phyloP scores from a whole-genome alignment of 495 filamentous ascomycete genomes.

The Penicillium nucicola region DNA sequence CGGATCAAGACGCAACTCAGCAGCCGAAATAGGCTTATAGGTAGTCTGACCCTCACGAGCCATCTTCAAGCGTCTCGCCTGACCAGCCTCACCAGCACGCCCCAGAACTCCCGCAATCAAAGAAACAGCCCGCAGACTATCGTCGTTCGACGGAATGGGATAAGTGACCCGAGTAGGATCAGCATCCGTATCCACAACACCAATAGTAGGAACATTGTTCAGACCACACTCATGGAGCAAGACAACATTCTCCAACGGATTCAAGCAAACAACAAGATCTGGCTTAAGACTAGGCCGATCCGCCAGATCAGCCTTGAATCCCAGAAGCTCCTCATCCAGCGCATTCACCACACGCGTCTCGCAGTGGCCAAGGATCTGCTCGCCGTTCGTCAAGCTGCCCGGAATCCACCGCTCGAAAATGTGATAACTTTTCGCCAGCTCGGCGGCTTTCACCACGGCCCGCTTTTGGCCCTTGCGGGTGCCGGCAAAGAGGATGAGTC shows the following conservation, averaged over 20 bases:
- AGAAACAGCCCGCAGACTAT: conserved; percentile 77
- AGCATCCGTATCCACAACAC: conserved; percentile 88
- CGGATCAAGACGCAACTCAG: conserved; percentile 27
- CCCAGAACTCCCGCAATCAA: conserved; percentile 85
- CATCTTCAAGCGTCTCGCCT: conserved; percentile 56
- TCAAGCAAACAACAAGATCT: conserved; percentile 89
- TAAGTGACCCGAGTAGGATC: conserved; percentile 95
- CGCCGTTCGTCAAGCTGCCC: conserved; percentile 87
- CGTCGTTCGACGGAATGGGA: conserved; percentile 94
- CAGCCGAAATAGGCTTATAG: conserved; percentile 47
- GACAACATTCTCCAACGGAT: conserved; percentile 87
- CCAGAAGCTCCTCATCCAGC: conserved; percentile 60
- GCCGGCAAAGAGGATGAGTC: conserved; percentile 87
- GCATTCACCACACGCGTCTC: conserved; percentile 67
- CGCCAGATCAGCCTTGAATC: conserved; percentile 59
- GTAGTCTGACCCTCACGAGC: conserved; percentile 58
- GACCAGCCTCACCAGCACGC: conserved; percentile 76
- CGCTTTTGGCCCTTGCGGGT: conserved; percentile 75
- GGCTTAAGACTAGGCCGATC: conserved; percentile 68
- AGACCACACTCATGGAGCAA: conserved; percentile 86
- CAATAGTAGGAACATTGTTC: conserved; percentile 89
- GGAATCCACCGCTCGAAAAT: conserved; percentile 93
- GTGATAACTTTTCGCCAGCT: conserved; percentile 76
- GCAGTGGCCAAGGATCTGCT: conserved; percentile 73
- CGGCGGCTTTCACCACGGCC: conserved; percentile 74